Evolutionary conservation across 164 flowering plant species (phyloP).

Genomic region (Annona squamosa): DNA sequence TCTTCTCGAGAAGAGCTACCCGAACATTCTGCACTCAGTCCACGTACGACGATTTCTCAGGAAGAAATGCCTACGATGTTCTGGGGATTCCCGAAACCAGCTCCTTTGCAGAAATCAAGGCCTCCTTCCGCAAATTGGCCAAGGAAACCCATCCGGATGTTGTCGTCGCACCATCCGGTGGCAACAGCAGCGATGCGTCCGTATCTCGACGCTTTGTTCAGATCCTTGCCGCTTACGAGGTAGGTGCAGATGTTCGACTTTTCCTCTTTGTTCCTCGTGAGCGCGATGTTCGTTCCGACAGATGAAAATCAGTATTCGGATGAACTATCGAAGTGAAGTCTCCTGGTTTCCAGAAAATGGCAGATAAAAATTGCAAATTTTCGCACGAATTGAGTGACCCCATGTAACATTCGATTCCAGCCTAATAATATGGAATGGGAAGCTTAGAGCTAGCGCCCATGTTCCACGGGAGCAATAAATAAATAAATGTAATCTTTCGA

Average conservation of each 20-base stretch:
- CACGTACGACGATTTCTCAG: conserved; percentile 29
- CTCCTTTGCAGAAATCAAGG: conserved; percentile 69
- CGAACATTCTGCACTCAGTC: conserved; percentile 1
- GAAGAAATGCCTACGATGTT: conserved; percentile 60
- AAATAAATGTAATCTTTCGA: no score
- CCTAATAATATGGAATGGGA: no score
- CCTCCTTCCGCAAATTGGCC: conserved; percentile 72
- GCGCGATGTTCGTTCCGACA: neutral
- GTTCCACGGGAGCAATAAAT: no score
- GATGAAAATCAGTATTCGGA: neutral
- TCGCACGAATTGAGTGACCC: no score
- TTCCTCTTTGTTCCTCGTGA: neutral
- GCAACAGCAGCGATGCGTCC: conserved; percentile 23
- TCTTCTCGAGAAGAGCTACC: neutral
- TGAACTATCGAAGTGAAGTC: neutral
- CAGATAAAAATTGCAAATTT: no score
- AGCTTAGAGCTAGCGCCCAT: no score
- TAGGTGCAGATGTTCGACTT: conserved; percentile 5
- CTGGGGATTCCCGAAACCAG: conserved; percentile 58
- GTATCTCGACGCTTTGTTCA: conserved; percentile 57
- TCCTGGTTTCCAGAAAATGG: no score
- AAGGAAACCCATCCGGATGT: conserved; percentile 90
- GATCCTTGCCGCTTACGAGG: conserved; percentile 92
- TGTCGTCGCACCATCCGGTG: conserved; percentile 12
- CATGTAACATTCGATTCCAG: no score